Evolutionary conservation across 2,329 filamentous ascomycete species (phyloP), one percentile per base, ranked within the genome.

Genomic region (Xylaria arbuscula): DNA sequence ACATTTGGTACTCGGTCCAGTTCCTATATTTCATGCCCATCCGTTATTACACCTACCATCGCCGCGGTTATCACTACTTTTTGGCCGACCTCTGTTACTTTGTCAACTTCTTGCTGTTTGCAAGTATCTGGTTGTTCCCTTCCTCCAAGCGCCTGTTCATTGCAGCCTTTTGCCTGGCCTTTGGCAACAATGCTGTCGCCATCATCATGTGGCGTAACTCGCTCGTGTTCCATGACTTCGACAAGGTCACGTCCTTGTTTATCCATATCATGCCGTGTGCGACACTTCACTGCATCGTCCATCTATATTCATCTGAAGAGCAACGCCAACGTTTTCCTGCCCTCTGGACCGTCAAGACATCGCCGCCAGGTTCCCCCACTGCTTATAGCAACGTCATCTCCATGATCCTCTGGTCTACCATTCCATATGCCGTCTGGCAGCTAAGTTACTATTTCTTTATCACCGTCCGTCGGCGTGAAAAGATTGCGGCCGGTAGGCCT

Each of bases 151-250:
- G 95, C 53, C 87, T 99, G 17, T 94, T 99, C 80, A 96, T 97
- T 72, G 90, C 93, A 73, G 91, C 93, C 0, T 99, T 94, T 80
- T 98, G 96, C 76, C 85, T 99, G 40, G 93, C 94, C 10, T 97
- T 93, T 77, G 96, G 96, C 71, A 99, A 99, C 81, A 99, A 99
- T 78, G 96, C 96, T 22, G 90, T 98, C 55, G 96, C 96, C 13
- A 98, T 99, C 79, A 94, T 96, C 78, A 96, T 99, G 94, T 99
- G 96, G 96, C 90, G 96, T 72, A 99, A 99, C 80, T 98, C 94
- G 38, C 88, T 99, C 77, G 96, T 99, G 55, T 99, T 99, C 80
- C 96, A 99, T 84, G 97, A 93, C 78, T 90, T 99, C 81, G 96
- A 99, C 85, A 99, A 99, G 81, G 94, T 98, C 69, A 97, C 94